Base-by-base conservation (phyloP, 805 yeast species). In the Spathaspora hagerdaliae region DNA sequence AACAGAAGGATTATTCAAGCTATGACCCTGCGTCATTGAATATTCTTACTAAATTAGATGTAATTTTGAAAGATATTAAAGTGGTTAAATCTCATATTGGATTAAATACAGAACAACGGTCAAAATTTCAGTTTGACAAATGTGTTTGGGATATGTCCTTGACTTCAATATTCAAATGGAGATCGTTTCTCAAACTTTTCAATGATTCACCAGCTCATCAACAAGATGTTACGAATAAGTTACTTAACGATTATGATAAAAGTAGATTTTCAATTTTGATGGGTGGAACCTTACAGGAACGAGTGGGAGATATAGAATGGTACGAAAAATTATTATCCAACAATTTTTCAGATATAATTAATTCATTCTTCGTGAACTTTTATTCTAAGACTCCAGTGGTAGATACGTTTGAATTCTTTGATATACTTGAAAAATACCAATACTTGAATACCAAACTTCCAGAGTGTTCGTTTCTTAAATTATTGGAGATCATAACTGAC, bases 121-220 rank as follows among this genome's bases (percentile, higher is more conserved):
- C 44, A 24, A 38, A 36, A n/a, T 47, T 41, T 29, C 31, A 43
- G 15, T 50, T 46, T 39, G 58, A 53, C 35, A 47, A 43, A 32
- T 52, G 55, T 36, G n/a, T 45, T 14, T 68, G 73, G 73, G 65
- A 67, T 51, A 59, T 66, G 63, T 63, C 71, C 3, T 42, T 64
- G 12, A 56, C 64, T 0, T 52, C 64, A 11, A 42, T 68, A 2
- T 37, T 68, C 38, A 53, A 52, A 31, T 68, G 73, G 73, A 44
- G 49, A 4, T 63, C 47, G 35, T 59, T 66, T 43, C 41, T 19
- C 31, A 36, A 52, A 11, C 35, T 44, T 26, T 42, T 54, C 7
- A 47, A 46, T 14, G 45, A 52, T 7, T 34, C 56, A 2, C 37
- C 46, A 1, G 49, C 41, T 5, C 53, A 52, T 7, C 46, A 41